These are phyloP conservation scores for Geranium incanum DNA, from an alignment of 441 rosid genomes.

Conservation along the genomic window DNA sequence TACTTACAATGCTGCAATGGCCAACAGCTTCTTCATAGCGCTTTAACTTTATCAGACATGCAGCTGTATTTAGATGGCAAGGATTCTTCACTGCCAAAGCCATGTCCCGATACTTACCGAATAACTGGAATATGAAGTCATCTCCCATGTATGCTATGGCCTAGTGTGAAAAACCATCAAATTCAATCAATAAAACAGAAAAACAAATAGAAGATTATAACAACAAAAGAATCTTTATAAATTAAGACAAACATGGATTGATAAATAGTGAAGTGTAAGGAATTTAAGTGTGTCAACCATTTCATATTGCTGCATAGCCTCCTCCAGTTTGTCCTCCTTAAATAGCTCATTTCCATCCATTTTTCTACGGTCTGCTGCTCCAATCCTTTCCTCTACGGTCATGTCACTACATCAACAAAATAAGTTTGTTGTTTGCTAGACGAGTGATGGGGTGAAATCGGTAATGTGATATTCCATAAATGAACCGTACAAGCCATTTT, in stretches of 20 bases:
- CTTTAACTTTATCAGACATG: constrained; percentile 79
- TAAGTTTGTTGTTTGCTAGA: constrained; percentile 4
- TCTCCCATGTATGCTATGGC: constrained; percentile 92
- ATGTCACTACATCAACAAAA: constrained; percentile 46
- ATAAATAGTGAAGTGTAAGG: constrained; percentile 17
- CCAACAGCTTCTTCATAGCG: constrained; percentile 76
- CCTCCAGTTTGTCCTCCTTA: constrained; percentile 77
- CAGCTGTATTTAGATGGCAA: constrained; percentile 86
- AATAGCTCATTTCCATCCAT: constrained; percentile 85
- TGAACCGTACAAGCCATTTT: not conserved
- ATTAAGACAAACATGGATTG: constrained; percentile 1
- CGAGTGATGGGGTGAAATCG: constrained; percentile 10
- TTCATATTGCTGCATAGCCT: constrained; percentile 97
- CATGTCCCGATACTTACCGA: constrained; percentile 92
- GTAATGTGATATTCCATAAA: constrained; percentile 10
- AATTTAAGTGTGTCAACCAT: constrained; percentile 50
- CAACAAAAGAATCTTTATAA: not conserved
- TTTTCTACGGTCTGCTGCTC: constrained; percentile 85
- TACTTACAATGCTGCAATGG: constrained; percentile 72
- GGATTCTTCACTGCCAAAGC: constrained; percentile 96
- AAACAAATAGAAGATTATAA: not conserved
- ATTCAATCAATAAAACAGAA: constrained; percentile 15
- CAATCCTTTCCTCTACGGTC: constrained; percentile 95
- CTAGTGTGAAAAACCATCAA: constrained; percentile 30
- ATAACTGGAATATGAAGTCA: constrained; percentile 92